Percentiles rank a stretch among this genome's conserved stretches.
Evolutionary conservation across 139 green algal genomes (phyloP).

Genomic region (Tetradesmus obliquus): DNA sequence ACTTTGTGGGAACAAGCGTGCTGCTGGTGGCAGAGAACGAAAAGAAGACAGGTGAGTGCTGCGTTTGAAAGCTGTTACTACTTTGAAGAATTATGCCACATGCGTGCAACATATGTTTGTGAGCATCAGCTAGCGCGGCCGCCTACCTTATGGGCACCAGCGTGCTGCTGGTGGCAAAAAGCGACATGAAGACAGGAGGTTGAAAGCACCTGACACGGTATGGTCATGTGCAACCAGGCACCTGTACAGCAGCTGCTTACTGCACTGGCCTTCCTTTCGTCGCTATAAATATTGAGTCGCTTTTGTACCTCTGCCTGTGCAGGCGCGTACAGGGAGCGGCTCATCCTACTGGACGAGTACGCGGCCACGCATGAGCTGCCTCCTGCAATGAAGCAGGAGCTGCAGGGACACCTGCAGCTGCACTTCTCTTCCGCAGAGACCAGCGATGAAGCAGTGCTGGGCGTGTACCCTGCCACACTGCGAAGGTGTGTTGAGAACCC

Average conservation of each 20-base stretch:
- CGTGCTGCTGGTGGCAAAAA: background rate
- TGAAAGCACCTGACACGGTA: too few species aligned
- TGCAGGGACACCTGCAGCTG: conserved; percentile 24
- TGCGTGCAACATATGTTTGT: background rate
- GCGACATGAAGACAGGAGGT: too few species aligned
- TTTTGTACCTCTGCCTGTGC: background rate
- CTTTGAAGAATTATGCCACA: background rate
- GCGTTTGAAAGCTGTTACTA: background rate
- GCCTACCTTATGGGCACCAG: background rate
- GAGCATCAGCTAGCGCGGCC: background rate
- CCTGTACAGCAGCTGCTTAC: background rate
- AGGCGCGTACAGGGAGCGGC: background rate
- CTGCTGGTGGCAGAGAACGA: conserved; percentile 61
- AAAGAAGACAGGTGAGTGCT: conserved; percentile 33
- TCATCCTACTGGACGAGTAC: background rate
- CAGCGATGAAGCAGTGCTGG: conserved; percentile 53
- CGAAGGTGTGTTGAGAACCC: background rate
- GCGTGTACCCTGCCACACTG: conserved; percentile 56
- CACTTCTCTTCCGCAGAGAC: conserved; percentile 17
- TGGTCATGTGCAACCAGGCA: background rate
- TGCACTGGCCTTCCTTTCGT: background rate
- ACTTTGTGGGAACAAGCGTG: conserved; percentile 65
- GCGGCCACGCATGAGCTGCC: conserved; percentile 11
- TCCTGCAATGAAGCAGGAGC: background rate
- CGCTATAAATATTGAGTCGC: background rate